Conservation (phyloP, 768 basidiomycete genomes). For the Gymnopilus junonius region DNA sequence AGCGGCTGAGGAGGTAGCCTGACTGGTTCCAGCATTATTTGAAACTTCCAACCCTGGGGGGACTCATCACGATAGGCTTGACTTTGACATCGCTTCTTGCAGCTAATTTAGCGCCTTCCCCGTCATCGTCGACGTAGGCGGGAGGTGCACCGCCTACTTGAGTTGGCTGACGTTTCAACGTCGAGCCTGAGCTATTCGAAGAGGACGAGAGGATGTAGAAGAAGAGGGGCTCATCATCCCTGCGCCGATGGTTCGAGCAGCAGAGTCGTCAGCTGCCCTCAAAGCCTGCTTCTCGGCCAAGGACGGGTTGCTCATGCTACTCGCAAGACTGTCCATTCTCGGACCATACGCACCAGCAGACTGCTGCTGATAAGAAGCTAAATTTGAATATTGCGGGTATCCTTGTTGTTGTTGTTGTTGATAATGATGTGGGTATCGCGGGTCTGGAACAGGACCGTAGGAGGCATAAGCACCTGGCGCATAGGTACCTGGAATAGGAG, state of each 20-base stretch:
- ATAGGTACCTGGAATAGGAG: constrained; percentile 25
- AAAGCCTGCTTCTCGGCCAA: neutral
- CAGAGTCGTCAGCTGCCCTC: neutral
- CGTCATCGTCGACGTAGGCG: constrained; percentile 25
- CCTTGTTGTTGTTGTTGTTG: constrained; percentile 18
- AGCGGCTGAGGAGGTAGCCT: neutral
- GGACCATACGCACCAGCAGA: neutral
- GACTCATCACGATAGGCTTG: constrained; percentile 10
- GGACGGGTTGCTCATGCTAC: neutral
- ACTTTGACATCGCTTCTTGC: constrained; percentile 27
- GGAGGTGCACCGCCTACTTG: constrained; percentile 26
- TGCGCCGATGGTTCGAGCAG: neutral
- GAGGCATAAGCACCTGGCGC: constrained; percentile 27
- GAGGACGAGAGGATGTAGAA: constrained; percentile 3
- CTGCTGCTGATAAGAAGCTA: constrained; percentile 15
- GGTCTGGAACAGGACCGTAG: constrained; percentile 20
- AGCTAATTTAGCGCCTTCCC: constrained; percentile 16
- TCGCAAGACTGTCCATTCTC: constrained; percentile 6
- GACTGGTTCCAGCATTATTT: neutral
- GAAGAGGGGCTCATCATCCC: constrained; percentile 4
- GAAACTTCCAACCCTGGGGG: neutral
- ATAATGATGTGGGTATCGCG: constrained; percentile 16
- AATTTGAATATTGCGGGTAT: constrained; percentile 18
- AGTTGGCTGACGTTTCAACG: constrained; percentile 17
- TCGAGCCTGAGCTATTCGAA: neutral